A percentile compares a stretch with the other conserved stretches of the same genome.
phyloP scores from a whole-genome alignment of 1,284 basidiomycete genomes.

The Trichosporon sp. region DNA sequence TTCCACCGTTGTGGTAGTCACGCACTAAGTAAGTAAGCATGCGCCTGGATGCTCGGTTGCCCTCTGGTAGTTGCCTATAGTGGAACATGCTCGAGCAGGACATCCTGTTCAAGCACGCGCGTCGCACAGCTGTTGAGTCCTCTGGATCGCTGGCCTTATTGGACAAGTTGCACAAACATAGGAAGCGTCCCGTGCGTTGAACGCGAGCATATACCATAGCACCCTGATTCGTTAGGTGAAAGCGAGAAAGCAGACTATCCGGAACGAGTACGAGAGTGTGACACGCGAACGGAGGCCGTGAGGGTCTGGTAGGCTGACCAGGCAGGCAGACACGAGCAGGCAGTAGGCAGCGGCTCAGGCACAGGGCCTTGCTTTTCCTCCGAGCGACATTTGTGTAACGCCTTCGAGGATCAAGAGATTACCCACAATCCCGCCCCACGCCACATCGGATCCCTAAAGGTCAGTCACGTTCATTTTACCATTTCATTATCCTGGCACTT shows the following conservation, averaged over 20 bases:
- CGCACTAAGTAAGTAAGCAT: not conserved
- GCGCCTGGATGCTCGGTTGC: not conserved
- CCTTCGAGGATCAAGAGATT: not conserved
- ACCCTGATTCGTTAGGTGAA: not conserved
- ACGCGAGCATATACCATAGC: not conserved
- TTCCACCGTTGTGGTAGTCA: not conserved
- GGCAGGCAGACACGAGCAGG: no score
- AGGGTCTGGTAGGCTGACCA: not conserved
- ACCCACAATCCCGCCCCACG: not conserved
- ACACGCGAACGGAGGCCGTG: not conserved
- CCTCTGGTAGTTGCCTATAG: not conserved
- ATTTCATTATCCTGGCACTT: not conserved
- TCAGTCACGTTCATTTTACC: conserved; percentile 1
- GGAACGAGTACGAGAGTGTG: not conserved
- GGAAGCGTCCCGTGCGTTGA: not conserved
- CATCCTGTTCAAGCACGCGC: not conserved
- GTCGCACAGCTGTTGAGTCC: no score
- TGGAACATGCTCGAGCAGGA: not conserved
- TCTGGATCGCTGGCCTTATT: not conserved
- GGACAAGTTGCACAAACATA: not conserved
- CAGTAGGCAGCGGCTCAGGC: not conserved
- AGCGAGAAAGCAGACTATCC: not conserved
- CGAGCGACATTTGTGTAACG: not conserved
- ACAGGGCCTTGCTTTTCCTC: not conserved
- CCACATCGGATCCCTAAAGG: not conserved